These are phyloP conservation scores for Ceratobasidium sp. DNA, from an alignment of 1,284 basidiomycete species.

Conservation along the genomic window DNA sequence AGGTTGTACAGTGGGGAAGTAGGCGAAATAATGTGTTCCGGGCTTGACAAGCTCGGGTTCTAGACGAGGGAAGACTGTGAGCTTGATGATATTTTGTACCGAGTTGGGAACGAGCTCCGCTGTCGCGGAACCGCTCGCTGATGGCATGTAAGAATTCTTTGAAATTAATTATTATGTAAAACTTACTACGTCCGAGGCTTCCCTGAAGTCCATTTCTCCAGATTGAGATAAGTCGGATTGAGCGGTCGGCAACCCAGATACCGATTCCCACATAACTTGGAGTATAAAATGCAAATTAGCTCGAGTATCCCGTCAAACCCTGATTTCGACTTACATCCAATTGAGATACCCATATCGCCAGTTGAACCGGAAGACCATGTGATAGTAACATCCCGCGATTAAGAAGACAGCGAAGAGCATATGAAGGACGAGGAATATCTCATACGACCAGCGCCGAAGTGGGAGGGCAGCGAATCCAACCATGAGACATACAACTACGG, in stretches of 20 bases:
- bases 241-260: slow-evolving; percentile 38
- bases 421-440: slow-evolving; percentile 30
- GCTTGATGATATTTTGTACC: slow-evolving; percentile 10
- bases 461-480: slow-evolving; percentile 34
- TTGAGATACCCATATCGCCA: slow-evolving; percentile 35
- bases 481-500: slow-evolving; percentile 33
- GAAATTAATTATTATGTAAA: not conserved
- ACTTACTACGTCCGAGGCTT: slow-evolving; percentile 9
- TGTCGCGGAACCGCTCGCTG: not conserved
- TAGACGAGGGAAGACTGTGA: slow-evolving; percentile 23
- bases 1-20: slow-evolving; percentile 31
- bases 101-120: slow-evolving; percentile 33
- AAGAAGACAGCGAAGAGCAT: slow-evolving; percentile 20
- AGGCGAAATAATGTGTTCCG: slow-evolving; percentile 32
- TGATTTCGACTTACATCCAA: slow-evolving; percentile 27
- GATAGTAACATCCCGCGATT: slow-evolving; percentile 28
- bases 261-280: slow-evolving; percentile 30
- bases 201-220: slow-evolving; percentile 16
- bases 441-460: slow-evolving; percentile 30
- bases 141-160: not conserved
- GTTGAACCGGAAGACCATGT: slow-evolving; percentile 25
- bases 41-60: not conserved
- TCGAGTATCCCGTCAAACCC: too few species aligned
- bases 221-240: not conserved
- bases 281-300: not conserved